Base-by-base conservation (phyloP, 805 yeast species). In the Saccharomycopsis amapae region DNA sequence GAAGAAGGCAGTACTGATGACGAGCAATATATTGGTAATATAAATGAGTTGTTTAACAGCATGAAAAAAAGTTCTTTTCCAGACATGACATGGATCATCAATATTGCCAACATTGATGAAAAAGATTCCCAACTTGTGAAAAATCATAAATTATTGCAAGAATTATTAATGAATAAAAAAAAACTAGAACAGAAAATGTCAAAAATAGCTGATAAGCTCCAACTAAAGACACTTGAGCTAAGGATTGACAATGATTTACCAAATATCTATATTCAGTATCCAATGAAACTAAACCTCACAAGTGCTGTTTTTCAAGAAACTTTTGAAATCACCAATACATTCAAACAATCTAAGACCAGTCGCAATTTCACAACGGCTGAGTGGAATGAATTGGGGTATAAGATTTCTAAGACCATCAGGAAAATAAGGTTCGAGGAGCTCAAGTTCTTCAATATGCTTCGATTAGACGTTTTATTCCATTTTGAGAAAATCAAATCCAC, bases 381-480 rank as follows among this genome's bases (percentile, higher is more conserved):
- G 58, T 79, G 88, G 78, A 60, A 69, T 1, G 54, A 64, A 1
- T 65, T 85, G 23, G 84, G 84, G 0, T 56, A 63, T 4, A 57
- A 60, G 3, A 61, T 81, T 13, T 75, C 75, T 19, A 57, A 63
- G 1, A 58, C 72, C 3, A 66, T 67, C n/a, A 63, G 66, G 3
- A 61, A 64, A 20, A 82, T 87, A 3, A 65, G 66, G 12, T 55
- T 55, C 1, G 79, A 76, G 46, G 96, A 89, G 58, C 63, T 63
- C 2, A 53, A 49, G 1, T 68, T 86, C 5, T 61, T 87, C 4
- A 67, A 68, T 3, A 58, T 61, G 1, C 65, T 88, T 31, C 71
- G 77, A 32, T 48, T 50, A 2, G 62, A 66, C 34, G 73, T 81
- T 1, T 58, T 84, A 1, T 60, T 59, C 0, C 57, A 65, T 32